Evolutionary conservation across 1,284 basidiomycete genomes (phyloP).

Genomic region (Fereydounia khargensis): DNA sequence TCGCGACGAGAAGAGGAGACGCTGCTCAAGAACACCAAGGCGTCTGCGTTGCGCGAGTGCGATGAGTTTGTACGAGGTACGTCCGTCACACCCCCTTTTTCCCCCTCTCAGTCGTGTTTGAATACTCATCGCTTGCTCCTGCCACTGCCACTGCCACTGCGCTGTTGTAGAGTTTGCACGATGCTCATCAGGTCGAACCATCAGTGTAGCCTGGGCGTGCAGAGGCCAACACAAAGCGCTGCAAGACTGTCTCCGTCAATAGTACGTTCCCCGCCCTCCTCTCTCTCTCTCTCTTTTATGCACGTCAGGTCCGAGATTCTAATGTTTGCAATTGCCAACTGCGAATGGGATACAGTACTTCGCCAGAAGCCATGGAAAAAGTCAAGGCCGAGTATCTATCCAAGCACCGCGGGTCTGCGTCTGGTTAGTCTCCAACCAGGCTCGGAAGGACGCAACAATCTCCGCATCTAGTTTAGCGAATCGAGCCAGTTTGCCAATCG

Average conservation of each 20-base stretch:
- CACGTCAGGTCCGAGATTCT: no score
- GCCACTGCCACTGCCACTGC: not conserved
- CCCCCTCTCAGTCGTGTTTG: not conserved
- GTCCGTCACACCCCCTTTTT: not conserved
- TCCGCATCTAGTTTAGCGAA: constrained; percentile 72
- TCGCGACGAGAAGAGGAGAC: no score
- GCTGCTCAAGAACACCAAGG: constrained; percentile 76
- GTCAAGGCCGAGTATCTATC: constrained; percentile 1
- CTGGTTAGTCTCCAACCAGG: constrained; percentile 18
- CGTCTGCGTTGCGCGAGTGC: constrained; percentile 74
- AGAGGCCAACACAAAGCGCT: constrained; percentile 68
- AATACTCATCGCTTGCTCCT: not conserved
- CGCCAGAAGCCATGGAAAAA: constrained; percentile 1
- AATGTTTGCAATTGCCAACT: no score
- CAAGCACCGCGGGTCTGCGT: no score
- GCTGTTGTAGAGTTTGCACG: constrained; percentile 70
- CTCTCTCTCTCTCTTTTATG: no score
- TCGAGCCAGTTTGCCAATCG: constrained; percentile 66
- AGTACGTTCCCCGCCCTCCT: constrained; percentile 29
- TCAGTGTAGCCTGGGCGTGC: constrained; percentile 82
- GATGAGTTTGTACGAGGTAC: constrained; percentile 73
- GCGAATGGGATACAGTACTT: constrained; percentile 1
- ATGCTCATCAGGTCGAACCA: constrained; percentile 75
- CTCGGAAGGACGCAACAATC: constrained; percentile 11
- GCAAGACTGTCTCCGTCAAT: constrained; percentile 77